phyloP scores from a whole-genome alignment of 1,284 basidiomycete species.

The Xanthoconium separans region DNA sequence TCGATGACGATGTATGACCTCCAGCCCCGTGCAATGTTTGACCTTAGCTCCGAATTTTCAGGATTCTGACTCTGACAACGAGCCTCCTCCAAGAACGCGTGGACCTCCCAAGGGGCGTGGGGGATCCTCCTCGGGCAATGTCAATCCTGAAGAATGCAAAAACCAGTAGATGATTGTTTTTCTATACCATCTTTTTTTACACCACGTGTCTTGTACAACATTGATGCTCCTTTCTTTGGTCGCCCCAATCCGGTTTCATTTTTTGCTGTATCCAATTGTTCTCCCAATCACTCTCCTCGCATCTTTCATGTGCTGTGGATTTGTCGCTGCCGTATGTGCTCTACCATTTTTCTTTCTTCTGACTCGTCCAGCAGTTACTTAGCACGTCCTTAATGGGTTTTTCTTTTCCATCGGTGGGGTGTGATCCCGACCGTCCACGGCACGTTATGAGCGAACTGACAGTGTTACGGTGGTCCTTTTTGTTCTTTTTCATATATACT shows the following conservation, averaged over 20 bases:
- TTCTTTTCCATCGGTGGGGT: slow-evolving; percentile 8
- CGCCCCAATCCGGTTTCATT: background rate
- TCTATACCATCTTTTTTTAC: slow-evolving; percentile 22
- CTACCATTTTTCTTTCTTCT: background rate
- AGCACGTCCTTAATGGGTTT: slow-evolving; percentile 21
- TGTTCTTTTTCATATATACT: too few relatives aligned
- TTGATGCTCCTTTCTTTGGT: slow-evolving; percentile 1
- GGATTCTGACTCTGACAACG: slow-evolving; percentile 53
- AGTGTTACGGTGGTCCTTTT: too few relatives aligned
- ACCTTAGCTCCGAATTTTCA: slow-evolving; percentile 24
- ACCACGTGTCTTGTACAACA: slow-evolving; percentile 14
- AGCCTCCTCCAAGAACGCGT: slow-evolving; percentile 56
- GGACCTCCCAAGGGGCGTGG: slow-evolving; percentile 56
- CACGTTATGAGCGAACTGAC: background rate
- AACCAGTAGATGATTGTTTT: slow-evolving; percentile 58
- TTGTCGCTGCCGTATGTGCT: slow-evolving; percentile 10
- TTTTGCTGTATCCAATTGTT: background rate
- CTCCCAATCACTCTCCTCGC: background rate
- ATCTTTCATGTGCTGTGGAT: slow-evolving; percentile 4
- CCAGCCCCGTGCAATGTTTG: slow-evolving; percentile 18
- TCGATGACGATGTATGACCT: slow-evolving; percentile 50
- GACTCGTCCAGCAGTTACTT: slow-evolving; percentile 15
- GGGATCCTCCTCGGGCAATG: slow-evolving; percentile 36
- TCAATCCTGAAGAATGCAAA: slow-evolving; percentile 83
- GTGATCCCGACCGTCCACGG: background rate